phyloP scores from a whole-genome alignment of 2,329 filamentous ascomycete species.

The Epichloe glyceriae region DNA sequence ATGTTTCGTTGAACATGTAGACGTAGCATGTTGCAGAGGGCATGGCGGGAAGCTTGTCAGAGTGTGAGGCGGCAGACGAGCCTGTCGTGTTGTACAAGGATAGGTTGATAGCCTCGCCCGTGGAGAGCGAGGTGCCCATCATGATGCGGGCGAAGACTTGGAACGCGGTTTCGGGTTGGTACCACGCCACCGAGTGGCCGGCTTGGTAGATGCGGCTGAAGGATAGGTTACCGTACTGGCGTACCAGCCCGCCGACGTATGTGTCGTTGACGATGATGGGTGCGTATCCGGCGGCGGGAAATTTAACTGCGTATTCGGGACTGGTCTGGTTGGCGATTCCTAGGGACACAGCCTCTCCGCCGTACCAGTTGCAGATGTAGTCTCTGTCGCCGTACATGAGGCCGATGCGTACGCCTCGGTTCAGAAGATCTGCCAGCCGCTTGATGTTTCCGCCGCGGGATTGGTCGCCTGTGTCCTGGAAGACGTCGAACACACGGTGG shows the following conservation, averaged over 20 bases:
- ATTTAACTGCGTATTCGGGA: slow-evolving; percentile 36
- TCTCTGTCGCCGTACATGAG: slow-evolving; percentile 57
- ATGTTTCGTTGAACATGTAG: slow-evolving; percentile 36
- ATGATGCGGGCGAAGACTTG: slow-evolving; percentile 49
- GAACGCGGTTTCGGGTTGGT: slow-evolving; percentile 47
- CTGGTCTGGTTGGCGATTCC: slow-evolving; percentile 39
- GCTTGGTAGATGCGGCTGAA: slow-evolving; percentile 56
- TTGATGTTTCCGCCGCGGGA: slow-evolving; percentile 48
- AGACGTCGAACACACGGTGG: slow-evolving; percentile 31
- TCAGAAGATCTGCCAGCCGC: slow-evolving; percentile 46
- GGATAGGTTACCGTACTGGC: slow-evolving; percentile 63
- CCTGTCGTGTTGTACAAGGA: slow-evolving; percentile 44
- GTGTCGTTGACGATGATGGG: slow-evolving; percentile 55
- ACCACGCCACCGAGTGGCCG: slow-evolving; percentile 49
- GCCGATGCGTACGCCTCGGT: slow-evolving; percentile 52
- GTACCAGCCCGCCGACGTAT: slow-evolving; percentile 58
- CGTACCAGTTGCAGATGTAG: slow-evolving; percentile 55
- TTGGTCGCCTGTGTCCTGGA: slow-evolving; percentile 43
- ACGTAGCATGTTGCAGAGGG: slow-evolving; percentile 47
- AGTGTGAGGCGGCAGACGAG: slow-evolving; percentile 35
- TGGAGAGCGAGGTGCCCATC: slow-evolving; percentile 39
- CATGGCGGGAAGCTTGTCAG: slow-evolving; percentile 35
- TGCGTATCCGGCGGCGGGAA: slow-evolving; percentile 56
- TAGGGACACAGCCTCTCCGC: slow-evolving; percentile 62
- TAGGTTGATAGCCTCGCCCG: slow-evolving; percentile 39